Conservation (phyloP, 2,329 filamentous ascomycete genomes). For the Penicillium thymicola region DNA sequence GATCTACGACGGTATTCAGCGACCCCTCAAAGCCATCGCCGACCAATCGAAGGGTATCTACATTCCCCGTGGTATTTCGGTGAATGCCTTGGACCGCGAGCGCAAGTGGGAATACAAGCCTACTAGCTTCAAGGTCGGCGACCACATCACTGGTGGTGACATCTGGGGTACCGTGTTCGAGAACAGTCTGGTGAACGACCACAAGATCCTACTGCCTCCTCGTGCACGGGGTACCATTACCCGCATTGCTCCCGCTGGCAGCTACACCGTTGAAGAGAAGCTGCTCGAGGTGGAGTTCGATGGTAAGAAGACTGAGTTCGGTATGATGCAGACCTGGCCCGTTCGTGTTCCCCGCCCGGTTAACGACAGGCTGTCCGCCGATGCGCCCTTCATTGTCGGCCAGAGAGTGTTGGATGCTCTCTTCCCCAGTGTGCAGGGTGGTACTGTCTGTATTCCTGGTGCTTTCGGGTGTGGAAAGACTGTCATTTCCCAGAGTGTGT, state of each 20-base stretch:
- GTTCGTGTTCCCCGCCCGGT: conserved; percentile 92
- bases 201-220: conserved; percentile 89
- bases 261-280: conserved; percentile 91
- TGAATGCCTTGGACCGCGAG: conserved; percentile 81
- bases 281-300: conserved; percentile 96
- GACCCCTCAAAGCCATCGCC: conserved; percentile 83
- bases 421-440: conserved; percentile 94
- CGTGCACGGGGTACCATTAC: conserved; percentile 89
- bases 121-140: conserved; percentile 79
- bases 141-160: conserved; percentile 94
- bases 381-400: conserved; percentile 90
- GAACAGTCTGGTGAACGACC: conserved; percentile 89
- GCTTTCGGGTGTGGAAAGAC: conserved; percentile 99
- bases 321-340: conserved; percentile 99
- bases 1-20: conserved; percentile 98
- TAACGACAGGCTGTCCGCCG: conserved; percentile 85
- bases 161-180: conserved; percentile 93
- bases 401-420: conserved; percentile 95
- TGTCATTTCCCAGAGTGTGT: conserved; percentile 96
- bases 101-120: conserved; percentile 98
- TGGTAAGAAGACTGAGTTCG: conserved; percentile 87
- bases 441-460: conserved; percentile 95
- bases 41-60: conserved; percentile 82
- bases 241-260: conserved; percentile 81
- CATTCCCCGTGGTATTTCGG: conserved; percentile 88